Percentiles rank a stretch among this genome's conserved stretches.
Evolutionary conservation across 495 filamentous ascomycete genomes (phyloP).

Genomic region (Lasiosphaeriaceae sp.): DNA sequence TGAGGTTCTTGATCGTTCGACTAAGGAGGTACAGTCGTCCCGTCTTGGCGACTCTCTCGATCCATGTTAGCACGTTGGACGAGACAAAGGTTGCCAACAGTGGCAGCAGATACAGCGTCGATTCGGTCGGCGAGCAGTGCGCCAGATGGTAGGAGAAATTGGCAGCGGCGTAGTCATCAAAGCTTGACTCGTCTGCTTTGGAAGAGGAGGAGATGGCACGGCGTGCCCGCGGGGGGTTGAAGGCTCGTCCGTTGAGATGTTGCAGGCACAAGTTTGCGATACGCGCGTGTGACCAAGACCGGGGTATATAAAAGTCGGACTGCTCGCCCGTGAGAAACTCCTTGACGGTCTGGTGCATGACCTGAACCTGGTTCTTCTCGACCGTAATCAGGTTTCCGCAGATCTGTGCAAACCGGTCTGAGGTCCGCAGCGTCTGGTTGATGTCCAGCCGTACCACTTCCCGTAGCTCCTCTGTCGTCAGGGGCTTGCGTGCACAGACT

Average conservation of each 20-base stretch:
- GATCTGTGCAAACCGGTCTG: slow-evolving; percentile 12
- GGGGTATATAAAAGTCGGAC: slow-evolving; percentile 12
- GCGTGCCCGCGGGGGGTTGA: slow-evolving; percentile 13
- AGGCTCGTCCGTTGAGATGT: slow-evolving; percentile 17
- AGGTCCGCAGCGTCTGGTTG: slow-evolving; percentile 14
- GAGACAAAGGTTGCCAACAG: slow-evolving; percentile 12
- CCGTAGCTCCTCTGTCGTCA: slow-evolving; percentile 15
- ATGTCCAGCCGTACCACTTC: slow-evolving; percentile 21
- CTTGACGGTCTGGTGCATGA: slow-evolving; percentile 24
- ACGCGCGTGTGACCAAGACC: slow-evolving; percentile 13
- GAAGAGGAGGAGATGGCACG: slow-evolving; percentile 1
- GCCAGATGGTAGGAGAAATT: slow-evolving; percentile 22
- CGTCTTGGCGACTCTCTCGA: slow-evolving; percentile 15
- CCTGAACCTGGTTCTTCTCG: slow-evolving; percentile 15
- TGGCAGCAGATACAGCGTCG: slow-evolving; percentile 9
- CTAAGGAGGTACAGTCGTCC: slow-evolving; percentile 13
- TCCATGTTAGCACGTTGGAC: slow-evolving; percentile 18
- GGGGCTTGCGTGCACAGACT: slow-evolving; percentile 14
- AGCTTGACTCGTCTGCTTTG: not conserved
- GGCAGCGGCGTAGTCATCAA: slow-evolving; percentile 15
- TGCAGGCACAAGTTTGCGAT: slow-evolving; percentile 19
- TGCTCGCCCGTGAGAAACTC: slow-evolving; percentile 17
- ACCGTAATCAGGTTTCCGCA: slow-evolving; percentile 22
- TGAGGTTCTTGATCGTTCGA: slow-evolving; percentile 16
- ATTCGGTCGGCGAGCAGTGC: slow-evolving; percentile 12